Evolutionary conservation across 2,329 filamentous ascomycete species (phyloP).

Genomic region (Sphaerulina musiva): DNA sequence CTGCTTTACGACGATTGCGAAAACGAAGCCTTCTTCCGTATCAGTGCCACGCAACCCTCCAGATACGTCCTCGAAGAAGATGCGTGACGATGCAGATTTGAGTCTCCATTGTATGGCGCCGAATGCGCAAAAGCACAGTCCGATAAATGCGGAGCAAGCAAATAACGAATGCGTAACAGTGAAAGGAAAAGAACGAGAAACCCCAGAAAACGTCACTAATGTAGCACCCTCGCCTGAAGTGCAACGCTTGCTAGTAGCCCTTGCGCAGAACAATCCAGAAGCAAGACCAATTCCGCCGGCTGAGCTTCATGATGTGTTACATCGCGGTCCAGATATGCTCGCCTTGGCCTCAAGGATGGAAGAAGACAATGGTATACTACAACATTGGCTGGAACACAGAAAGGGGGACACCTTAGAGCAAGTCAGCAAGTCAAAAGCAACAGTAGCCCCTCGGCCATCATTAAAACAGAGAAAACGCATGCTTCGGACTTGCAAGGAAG

Average conservation of each 20-base stretch:
- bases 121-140: not conserved
- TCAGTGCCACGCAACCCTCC: not conserved
- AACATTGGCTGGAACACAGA: not conserved
- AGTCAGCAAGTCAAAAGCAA: not conserved
- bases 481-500: not conserved
- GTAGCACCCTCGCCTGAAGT: not conserved
- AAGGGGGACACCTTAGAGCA: no score
- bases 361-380: not conserved
- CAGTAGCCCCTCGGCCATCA: not conserved
- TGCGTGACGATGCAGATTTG: not conserved
- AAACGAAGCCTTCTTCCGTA: not conserved
- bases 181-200: no score
- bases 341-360: not conserved
- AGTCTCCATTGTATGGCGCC: no score
- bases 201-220: not conserved
- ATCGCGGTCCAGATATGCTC: not conserved
- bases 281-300: conserved; percentile 4
- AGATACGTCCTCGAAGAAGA: not conserved
- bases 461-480: not conserved
- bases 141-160: not conserved
- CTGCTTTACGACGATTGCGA: not conserved
- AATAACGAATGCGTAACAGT: not conserved
- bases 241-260: not conserved
- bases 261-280: not conserved
- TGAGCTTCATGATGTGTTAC: not conserved